Evolutionary conservation across 169 alveolate species (phyloP).

Genomic region (Plasmodium berghei): DNA sequence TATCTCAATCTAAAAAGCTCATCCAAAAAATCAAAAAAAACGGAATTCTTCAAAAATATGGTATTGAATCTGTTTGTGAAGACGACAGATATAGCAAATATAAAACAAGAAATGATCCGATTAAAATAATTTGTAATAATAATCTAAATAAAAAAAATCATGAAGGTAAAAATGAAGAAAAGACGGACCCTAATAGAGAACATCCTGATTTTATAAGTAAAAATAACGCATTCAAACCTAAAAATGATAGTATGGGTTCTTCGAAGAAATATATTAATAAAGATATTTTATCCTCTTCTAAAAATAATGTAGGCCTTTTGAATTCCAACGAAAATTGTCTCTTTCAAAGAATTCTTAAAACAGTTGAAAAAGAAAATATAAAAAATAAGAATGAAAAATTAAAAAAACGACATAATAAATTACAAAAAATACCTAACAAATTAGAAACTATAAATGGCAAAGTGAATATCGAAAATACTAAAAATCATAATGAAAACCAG

Average conservation of each 20-base stretch:
- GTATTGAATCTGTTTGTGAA: background rate
- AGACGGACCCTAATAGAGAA: background rate
- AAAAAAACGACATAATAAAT: conserved; percentile 20
- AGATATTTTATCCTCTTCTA: background rate
- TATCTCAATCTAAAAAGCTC: conserved; percentile 56
- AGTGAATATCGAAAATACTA: conserved; percentile 10
- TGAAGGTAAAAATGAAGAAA: conserved; percentile 22
- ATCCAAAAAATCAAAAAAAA: conserved; percentile 32
- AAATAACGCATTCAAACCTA: background rate
- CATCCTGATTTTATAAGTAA: background rate
- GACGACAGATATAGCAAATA: conserved; percentile 1
- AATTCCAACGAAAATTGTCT: conserved; percentile 32
- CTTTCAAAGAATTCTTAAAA: conserved; percentile 57
- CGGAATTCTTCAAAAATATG: conserved; percentile 18
- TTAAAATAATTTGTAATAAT: background rate
- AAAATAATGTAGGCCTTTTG: conserved; percentile 11
- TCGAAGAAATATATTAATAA: background rate
- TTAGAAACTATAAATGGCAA: conserved; percentile 8
- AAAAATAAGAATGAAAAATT: conserved; percentile 44
- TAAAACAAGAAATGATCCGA: background rate
- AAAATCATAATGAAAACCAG: conserved; percentile 13
- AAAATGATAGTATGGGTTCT: background rate
- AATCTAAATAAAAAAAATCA: background rate
- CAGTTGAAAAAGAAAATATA: conserved; percentile 39
- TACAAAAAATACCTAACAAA: background rate